Base-by-base conservation (phyloP, 306 rosid genomes). In the Myrica gale region DNA sequence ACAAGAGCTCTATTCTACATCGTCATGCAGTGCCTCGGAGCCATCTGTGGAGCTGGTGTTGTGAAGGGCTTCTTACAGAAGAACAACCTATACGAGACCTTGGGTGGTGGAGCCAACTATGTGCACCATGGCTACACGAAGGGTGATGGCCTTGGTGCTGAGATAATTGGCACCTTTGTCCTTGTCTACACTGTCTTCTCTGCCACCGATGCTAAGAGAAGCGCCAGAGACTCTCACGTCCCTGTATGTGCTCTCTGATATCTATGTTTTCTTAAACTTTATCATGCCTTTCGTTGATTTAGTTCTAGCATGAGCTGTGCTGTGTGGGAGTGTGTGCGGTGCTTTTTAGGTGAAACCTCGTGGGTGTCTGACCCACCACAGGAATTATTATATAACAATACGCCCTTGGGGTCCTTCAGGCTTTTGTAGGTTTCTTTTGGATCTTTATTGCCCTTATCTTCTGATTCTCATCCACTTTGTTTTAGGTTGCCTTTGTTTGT, bases 181-280 rank as follows among this genome's bases (percentile, higher is more conserved):
- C 98, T 93, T 57, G 97, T 91, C 23, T 92, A 92, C 97, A 92
- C 97, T 16, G 97, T 92, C 54, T 92, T 91, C 86, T 93, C 98
- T 4, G 98, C 97, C 54, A 93, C 97, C 46, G 98, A 93, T 72
- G 97, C 98, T 74, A 93, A 93, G 88, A 88, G 97, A 83, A 93
- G 78, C 3, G 97, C 97, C 32, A 80, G 97, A 69, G 98, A 93
- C 81, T 91, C 98, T 76, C 97, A 93, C 12, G 98, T 93, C 76
- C 98, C 98, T 54, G 97, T 93, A 85, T 41, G 93, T 54, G 17
- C 32, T 66, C 68, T 32, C 23, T 13, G 26, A 32, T 32, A 32
- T 62, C 9, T 51, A 42, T 37, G 54, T 37, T 6, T 46, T 7
- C 12, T 0, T 17, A 15, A 15, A 9, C 54, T 71, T 66, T 26